Evolutionary conservation across 768 basidiomycete species (phyloP).

Genomic region (Termitomyces bulborhizus): DNA sequence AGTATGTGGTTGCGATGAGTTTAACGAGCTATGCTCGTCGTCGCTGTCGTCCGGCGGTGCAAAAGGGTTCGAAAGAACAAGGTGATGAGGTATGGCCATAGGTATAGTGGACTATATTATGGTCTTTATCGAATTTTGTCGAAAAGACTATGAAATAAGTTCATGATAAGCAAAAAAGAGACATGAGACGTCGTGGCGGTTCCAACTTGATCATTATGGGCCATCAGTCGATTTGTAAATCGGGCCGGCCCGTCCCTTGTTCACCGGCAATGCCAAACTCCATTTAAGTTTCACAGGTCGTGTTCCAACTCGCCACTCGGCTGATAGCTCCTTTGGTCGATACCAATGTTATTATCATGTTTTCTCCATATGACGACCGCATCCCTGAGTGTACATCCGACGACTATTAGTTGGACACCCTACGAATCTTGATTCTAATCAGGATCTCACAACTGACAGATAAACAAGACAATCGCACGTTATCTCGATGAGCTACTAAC

Average conservation of each 20-base stretch:
- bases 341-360: neutral
- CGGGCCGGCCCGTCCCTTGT: neutral
- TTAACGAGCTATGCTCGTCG: constrained; percentile 8
- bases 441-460: too few species aligned
- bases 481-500: too few species aligned
- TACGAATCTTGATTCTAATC: too few species aligned
- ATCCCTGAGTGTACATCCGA: neutral
- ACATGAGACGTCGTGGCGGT: neutral
- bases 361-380: neutral
- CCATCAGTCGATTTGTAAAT: neutral
- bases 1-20: constrained; percentile 6
- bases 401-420: neutral
- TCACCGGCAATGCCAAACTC: neutral
- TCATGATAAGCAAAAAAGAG: neutral
- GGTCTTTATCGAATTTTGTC: neutral
- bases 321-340: neutral
- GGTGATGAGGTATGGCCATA: constrained; percentile 7
- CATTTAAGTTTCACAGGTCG: too few species aligned
- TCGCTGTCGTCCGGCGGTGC: constrained; percentile 3
- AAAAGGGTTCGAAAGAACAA: constrained; percentile 15
- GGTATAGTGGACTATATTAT: neutral
- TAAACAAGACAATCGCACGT: too few species aligned
- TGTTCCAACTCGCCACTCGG: neutral
- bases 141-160: neutral
- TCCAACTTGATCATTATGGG: neutral